Conservation (phyloP, 257 asterid species). For the Agastache rugosa region DNA sequence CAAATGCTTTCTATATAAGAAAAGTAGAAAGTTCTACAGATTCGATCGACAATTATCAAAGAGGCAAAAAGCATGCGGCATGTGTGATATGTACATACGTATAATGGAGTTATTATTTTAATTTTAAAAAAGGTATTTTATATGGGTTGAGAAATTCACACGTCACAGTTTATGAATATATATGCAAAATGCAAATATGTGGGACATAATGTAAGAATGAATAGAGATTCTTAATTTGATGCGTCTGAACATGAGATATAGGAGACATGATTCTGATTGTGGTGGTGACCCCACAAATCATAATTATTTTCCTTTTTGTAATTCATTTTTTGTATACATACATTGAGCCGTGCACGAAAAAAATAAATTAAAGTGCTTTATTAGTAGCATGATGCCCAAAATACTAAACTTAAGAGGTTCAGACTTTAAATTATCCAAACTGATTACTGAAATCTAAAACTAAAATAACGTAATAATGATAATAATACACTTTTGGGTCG, state of each 20-base stretch:
- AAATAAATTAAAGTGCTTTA: background rate
- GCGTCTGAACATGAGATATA: background rate
- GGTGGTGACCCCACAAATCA: background rate
- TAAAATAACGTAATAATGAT: no score
- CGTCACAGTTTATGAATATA: background rate
- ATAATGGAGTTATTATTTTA: background rate
- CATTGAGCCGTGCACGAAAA: background rate
- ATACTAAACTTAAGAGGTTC: no score
- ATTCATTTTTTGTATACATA: background rate
- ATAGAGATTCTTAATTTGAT: background rate
- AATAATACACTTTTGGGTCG: no score
- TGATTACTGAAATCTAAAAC: no score
- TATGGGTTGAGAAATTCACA: background rate
- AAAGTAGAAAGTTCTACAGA: background rate
- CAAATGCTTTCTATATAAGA: background rate
- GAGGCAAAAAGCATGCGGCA: constrained; percentile 6
- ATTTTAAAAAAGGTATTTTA: background rate
- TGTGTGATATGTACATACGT: background rate
- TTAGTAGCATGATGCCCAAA: background rate
- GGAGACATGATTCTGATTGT: background rate
- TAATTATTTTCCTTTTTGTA: background rate
- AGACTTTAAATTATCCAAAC: no score
- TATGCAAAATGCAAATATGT: background rate
- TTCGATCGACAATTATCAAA: background rate
- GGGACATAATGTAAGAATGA: background rate